A percentile compares a stretch with the other conserved stretches of the same genome.
Evolutionary conservation across 2,329 filamentous ascomycete species (phyloP).

Genomic region (Colletotrichum ledebouriae): DNA sequence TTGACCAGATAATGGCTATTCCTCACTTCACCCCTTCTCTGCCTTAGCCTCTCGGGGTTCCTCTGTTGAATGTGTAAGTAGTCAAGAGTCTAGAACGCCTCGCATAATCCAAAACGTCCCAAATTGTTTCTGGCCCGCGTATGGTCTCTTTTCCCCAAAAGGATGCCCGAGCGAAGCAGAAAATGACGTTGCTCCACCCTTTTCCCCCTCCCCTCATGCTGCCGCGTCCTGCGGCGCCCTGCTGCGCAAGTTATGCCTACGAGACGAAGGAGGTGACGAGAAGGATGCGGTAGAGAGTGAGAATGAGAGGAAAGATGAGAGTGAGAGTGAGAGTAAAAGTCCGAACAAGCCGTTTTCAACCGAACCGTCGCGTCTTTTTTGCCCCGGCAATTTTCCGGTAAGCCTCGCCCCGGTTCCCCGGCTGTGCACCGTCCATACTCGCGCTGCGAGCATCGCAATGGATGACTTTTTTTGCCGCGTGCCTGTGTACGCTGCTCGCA

Average conservation of each 20-base stretch:
- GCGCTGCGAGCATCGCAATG: constrained; percentile 13
- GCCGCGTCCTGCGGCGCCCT: background rate
- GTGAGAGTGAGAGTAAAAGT: background rate
- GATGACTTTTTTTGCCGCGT: constrained; percentile 15
- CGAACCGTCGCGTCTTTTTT: constrained; percentile 4
- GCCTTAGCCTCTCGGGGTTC: constrained; percentile 18
- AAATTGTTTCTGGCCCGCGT: background rate
- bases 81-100: constrained; percentile 28
- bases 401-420: constrained; percentile 34
- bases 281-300: too few species aligned
- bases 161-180: constrained; percentile 5
- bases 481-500: constrained; percentile 5
- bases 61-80: constrained; percentile 5
- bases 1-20: constrained; percentile 22
- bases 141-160: background rate
- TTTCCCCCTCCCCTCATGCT: background rate
- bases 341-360: constrained; percentile 7
- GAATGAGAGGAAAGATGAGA: background rate
- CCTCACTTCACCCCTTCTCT: constrained; percentile 4
- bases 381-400: constrained; percentile 25
- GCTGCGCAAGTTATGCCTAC: background rate
- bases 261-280: background rate
- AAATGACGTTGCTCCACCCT: constrained; percentile 5
- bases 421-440: constrained; percentile 23
- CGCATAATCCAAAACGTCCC: constrained; percentile 35